phyloP scores from a whole-genome alignment of 352 stramenopile genomes.

The Plasmopara viticola region DNA sequence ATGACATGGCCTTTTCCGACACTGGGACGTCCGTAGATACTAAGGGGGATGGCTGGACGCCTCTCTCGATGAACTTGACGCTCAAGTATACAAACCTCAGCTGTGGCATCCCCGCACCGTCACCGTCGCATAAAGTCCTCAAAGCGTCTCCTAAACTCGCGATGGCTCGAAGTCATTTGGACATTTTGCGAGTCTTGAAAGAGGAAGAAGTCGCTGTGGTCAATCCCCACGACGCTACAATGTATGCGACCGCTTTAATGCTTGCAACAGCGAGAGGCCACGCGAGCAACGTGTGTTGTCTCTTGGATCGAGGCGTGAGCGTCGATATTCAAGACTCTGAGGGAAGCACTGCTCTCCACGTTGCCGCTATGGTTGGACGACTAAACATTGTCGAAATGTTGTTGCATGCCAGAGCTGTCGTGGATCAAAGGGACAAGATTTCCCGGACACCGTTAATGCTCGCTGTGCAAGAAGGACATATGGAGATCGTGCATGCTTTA shows the following conservation, averaged over 20 bases:
- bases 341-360: slow-evolving; percentile 14
- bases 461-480: slow-evolving; percentile 13
- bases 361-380: slow-evolving; percentile 8
- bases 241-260: slow-evolving; percentile 14
- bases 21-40: slow-evolving; percentile 4
- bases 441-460: slow-evolving; percentile 21
- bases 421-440: slow-evolving; percentile 10
- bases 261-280: slow-evolving; percentile 16
- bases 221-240: slow-evolving; percentile 13
- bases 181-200: slow-evolving; percentile 22
- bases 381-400: slow-evolving; percentile 16
- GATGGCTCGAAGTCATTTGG: slow-evolving; percentile 13
- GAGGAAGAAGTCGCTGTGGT: slow-evolving; percentile 17
- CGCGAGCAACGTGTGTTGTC: slow-evolving; percentile 17
- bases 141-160: slow-evolving; percentile 12
- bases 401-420: slow-evolving; percentile 12
- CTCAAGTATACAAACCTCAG: slow-evolving; percentile 21
- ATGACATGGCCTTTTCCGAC: background rate
- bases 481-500: slow-evolving; percentile 10
- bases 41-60: slow-evolving; percentile 17
- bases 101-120: slow-evolving; percentile 1
- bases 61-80: slow-evolving; percentile 14
- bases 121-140: background rate
- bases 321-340: slow-evolving; percentile 10
- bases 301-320: slow-evolving; percentile 17